phyloP scores from a whole-genome alignment of 2,329 filamentous ascomycete species.

The Hypoxylon sp. region DNA sequence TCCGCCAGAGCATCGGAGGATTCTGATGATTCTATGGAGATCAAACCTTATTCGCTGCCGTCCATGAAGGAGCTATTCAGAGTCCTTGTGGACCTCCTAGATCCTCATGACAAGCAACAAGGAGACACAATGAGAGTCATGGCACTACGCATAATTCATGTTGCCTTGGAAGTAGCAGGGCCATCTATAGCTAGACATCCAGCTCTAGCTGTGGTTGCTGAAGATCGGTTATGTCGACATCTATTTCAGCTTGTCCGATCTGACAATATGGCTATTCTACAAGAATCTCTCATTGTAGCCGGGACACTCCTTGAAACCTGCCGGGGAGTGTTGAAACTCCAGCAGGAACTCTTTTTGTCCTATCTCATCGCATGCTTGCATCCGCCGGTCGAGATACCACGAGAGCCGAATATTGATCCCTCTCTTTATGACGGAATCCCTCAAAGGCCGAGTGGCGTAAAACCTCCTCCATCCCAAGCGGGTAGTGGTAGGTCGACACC shows the following conservation, averaged over 20 bases:
- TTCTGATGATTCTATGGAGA: conserved; percentile 61
- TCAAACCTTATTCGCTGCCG: conserved; percentile 92
- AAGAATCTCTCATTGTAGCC: conserved; percentile 92
- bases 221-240: conserved; percentile 93
- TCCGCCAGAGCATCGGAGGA: conserved; percentile 47
- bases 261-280: conserved; percentile 94
- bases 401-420: conserved; percentile 90
- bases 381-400: conserved; percentile 92
- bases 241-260: conserved; percentile 96
- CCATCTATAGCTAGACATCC: conserved; percentile 95
- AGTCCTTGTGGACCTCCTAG: conserved; percentile 91
- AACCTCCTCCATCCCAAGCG: conserved; percentile 79
- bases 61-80: conserved; percentile 96
- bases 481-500: conserved; percentile 89
- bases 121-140: conserved; percentile 97
- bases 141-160: conserved; percentile 96
- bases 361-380: conserved; percentile 96
- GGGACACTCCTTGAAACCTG: conserved; percentile 93
- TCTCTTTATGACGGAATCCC: conserved; percentile 94
- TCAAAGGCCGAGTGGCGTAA: conserved; percentile 88
- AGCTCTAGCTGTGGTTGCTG: conserved; percentile 86
- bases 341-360: conserved; percentile 95
- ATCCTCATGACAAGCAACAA: conserved; percentile 92
- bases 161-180: conserved; percentile 94
- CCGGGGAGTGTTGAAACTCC: conserved; percentile 89